Base-by-base conservation (phyloP, 2,329 filamentous ascomycete genomes). In the Cephalotrichum gorgonifer region DNA sequence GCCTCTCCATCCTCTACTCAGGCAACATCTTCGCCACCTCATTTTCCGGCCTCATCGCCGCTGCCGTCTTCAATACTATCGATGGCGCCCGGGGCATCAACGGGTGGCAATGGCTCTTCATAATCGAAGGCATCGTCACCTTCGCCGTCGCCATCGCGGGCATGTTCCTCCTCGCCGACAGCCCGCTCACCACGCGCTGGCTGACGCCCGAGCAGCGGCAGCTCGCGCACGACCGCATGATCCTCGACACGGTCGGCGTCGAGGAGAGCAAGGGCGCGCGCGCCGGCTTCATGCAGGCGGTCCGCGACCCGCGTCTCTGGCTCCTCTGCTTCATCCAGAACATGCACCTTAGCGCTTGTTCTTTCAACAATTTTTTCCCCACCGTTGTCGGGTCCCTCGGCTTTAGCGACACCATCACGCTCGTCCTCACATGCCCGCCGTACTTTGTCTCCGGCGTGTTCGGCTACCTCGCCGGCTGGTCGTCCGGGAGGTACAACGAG, bases 51-150 rank as follows among this genome's bases (percentile, higher is more conserved):
- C 65, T 82, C n/a, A 69, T 83, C 20, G 75, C 77, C 2, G 78
- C 78, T 1, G 75, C 80, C 6, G 82, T 88, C 44, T 80, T 79
- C 0, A 72, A 76, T 27, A 64, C 67, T n/a, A 72, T 85, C 44
- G 70, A 80, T 49, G 71, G 77, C 12, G 65, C 71, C 1, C 64
- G 64, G 4, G 81, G 77, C 1, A 64, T 83, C 3, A 72, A 74
- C 2, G 82, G 82, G 4, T 87, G 83, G 82, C 69, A 79, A 6
- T 83, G 76, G 76, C 72, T 86, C 22, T 87, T 86, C 62, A 78
- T 86, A 45, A 75, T 83, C 11, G 80, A 87, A 56, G 83, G 83
- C 6, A 65, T 69, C 4, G 65, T 65, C 20, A 68, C 65, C 1
- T 58, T 66, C 3, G 17, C 57, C 7, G 58, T 66, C 4, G 65